Conservation (phyloP, 108 stramenopile species). For the Cyclotella baltica region DNA sequence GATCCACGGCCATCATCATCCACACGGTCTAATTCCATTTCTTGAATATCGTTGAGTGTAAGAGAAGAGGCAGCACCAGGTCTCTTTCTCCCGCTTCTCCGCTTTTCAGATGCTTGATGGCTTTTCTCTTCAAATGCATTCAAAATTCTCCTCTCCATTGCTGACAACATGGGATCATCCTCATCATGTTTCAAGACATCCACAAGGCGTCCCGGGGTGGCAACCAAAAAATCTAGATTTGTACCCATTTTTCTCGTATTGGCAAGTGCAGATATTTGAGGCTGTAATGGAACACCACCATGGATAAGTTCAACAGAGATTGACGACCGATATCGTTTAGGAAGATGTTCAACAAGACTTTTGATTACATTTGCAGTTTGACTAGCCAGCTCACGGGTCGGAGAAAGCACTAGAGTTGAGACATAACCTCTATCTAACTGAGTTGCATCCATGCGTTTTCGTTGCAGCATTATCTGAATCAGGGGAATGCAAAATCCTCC, state of each 20-base stretch:
- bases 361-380: conserved; percentile 79
- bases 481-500: conserved; percentile 91
- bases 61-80: conserved; percentile 42
- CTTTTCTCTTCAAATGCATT: conserved; percentile 62
- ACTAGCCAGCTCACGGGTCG: conserved; percentile 93
- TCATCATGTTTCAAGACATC: conserved; percentile 83
- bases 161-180: conserved; percentile 53
- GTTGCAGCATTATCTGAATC: conserved; percentile 62
- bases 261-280: conserved; percentile 66
- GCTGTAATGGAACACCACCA: conserved; percentile 72
- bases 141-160: conserved; percentile 67
- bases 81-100: conserved; percentile 25
- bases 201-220: conserved; percentile 95
- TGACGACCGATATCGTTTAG: conserved; percentile 32
- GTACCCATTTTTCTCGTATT: conserved; percentile 35
- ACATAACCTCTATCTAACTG: conserved; percentile 35
- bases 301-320: conserved; percentile 55
- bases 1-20: conserved; percentile 63
- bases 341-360: conserved; percentile 48
- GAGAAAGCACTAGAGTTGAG: conserved; percentile 83
- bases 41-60: conserved; percentile 59
- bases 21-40: conserved; percentile 58
- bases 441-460: conserved; percentile 20
- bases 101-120: conserved; percentile 14
- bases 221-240: conserved; percentile 89